Conservation (phyloP, 495 filamentous ascomycete species). For the Penicillium waksmanii region DNA sequence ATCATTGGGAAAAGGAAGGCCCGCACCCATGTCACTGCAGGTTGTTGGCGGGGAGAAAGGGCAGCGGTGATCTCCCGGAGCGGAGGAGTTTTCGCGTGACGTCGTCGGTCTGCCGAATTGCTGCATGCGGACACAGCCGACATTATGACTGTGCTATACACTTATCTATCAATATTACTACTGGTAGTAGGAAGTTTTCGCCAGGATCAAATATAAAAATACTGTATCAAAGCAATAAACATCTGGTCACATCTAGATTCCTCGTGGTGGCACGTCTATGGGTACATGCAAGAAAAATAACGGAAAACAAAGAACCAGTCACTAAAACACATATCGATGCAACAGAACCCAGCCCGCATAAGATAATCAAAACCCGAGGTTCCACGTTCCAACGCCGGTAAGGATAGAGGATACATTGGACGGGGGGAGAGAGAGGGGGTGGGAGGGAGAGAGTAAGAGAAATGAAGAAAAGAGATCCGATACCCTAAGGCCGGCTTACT, state of each 20-base stretch:
- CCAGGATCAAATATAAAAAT: no score
- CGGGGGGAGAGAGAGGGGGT: slow-evolving; percentile 15
- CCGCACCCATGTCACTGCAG: slow-evolving; percentile 35
- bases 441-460: slow-evolving; percentile 13
- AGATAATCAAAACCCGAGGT: slow-evolving; percentile 30
- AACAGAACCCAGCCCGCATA: slow-evolving; percentile 26
- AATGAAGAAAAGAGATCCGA: slow-evolving; percentile 15
- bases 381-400: slow-evolving; percentile 42
- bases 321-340: slow-evolving; percentile 29
- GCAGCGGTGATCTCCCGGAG: slow-evolving; percentile 29
- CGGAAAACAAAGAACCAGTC: slow-evolving; percentile 24
- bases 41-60: slow-evolving; percentile 24
- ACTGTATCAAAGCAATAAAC: neutral
- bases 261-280: slow-evolving; percentile 32
- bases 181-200: neutral
- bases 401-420: slow-evolving; percentile 35
- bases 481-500: slow-evolving; percentile 20
- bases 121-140: slow-evolving; percentile 28
- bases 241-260: slow-evolving; percentile 34
- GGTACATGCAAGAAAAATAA: slow-evolving; percentile 36
- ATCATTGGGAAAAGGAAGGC: slow-evolving; percentile 59
- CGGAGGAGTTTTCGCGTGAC: slow-evolving; percentile 47
- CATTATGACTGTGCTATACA: neutral
- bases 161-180: neutral
- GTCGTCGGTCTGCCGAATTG: slow-evolving; percentile 40